A percentile compares a stretch with the other conserved stretches of the same genome.
Conservation (phyloP, 2,329 filamentous ascomycete species). For the Ophiocordyceps sinensis region DNA sequence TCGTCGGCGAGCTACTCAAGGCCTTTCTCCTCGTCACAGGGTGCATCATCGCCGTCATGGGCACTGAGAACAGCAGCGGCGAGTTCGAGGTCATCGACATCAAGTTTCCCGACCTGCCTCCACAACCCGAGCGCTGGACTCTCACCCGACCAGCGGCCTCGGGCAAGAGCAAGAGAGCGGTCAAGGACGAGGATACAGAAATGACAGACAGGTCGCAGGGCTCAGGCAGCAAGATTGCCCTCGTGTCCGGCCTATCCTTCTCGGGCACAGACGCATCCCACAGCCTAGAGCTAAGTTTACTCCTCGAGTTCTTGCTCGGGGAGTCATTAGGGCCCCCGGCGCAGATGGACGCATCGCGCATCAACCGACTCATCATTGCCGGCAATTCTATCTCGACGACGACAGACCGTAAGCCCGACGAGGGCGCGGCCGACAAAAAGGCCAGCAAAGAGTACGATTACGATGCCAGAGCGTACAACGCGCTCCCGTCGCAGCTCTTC, state of each 20-base stretch:
- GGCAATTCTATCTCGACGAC: conserved; percentile 75
- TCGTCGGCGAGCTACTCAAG: conserved; percentile 58
- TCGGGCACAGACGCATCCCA: conserved; percentile 60
- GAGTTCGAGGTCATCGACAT: conserved; percentile 88
- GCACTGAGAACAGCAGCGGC: conserved; percentile 82
- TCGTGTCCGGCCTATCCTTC: conserved; percentile 80
- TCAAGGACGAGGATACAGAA: conserved; percentile 31
- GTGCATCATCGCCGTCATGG: conserved; percentile 86
- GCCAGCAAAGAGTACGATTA: conserved; percentile 79
- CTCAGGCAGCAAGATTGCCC: conserved; percentile 51
- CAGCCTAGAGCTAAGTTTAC: conserved; percentile 58
- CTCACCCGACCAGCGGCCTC: conserved; percentile 34
- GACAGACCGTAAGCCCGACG: conserved; percentile 17
- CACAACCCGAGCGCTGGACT: conserved; percentile 70
- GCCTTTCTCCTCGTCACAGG: conserved; percentile 72
- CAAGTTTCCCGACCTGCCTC: conserved; percentile 72
- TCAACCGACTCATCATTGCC: conserved; percentile 78
- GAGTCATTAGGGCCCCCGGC: conserved; percentile 51
- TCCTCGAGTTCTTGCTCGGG: conserved; percentile 79
- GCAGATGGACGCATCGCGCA: conserved; percentile 47
- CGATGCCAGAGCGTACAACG: conserved; percentile 77
- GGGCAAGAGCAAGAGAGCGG: conserved; percentile 17
- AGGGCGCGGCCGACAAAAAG: conserved; percentile 31
- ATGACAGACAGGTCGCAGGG: conserved; percentile 36
- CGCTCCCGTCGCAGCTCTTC: conserved; percentile 67